These are phyloP conservation scores for Wickerhamomyces pijperi DNA, from an alignment of 805 yeast genomes.

Conservation along the genomic window DNA sequence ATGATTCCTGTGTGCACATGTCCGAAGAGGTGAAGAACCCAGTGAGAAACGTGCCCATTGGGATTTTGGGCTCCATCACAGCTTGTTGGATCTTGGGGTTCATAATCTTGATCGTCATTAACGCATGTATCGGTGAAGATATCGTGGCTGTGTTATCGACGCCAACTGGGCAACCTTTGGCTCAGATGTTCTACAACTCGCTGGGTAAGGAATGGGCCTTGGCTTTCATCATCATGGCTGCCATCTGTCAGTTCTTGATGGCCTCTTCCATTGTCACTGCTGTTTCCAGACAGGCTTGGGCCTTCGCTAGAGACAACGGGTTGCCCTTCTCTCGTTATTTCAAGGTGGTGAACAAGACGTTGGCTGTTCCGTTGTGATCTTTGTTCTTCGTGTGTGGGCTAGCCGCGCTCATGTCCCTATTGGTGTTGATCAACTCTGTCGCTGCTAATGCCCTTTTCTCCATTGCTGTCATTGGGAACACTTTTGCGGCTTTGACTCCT, in stretches of 20 bases:
- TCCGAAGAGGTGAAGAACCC: constrained; percentile 60
- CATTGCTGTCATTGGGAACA: constrained; percentile 30
- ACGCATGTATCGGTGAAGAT: constrained; percentile 37
- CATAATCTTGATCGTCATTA: constrained; percentile 41
- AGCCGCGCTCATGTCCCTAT: constrained; percentile 26
- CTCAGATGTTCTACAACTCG: constrained; percentile 51
- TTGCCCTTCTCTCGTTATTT: constrained; percentile 49
- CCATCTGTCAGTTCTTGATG: constrained; percentile 55
- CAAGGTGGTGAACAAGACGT: constrained; percentile 43
- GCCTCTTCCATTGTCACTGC: constrained; percentile 51
- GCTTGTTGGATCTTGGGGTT: constrained; percentile 49
- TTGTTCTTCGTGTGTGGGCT: constrained; percentile 30
- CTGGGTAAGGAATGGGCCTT: constrained; percentile 59
- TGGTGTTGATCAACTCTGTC: constrained; percentile 28
- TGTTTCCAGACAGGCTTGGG: constrained; percentile 60
- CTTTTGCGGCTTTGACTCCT: constrained; percentile 32
- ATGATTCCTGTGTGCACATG: constrained; percentile 63
- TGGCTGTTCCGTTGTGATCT: constrained; percentile 56
- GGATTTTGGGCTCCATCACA: constrained; percentile 46
- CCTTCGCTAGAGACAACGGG: constrained; percentile 69
- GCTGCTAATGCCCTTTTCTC: constrained; percentile 36
- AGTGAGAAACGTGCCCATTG: constrained; percentile 49
- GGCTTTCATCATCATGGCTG: constrained; percentile 49
- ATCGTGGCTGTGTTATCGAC: constrained; percentile 28
- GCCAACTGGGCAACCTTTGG: constrained; percentile 52